Evolutionary conservation across 2,329 filamentous ascomycete genomes (phyloP), one percentile per base, ranked within the genome.

Genomic region (Xylariaceae sp.): DNA sequence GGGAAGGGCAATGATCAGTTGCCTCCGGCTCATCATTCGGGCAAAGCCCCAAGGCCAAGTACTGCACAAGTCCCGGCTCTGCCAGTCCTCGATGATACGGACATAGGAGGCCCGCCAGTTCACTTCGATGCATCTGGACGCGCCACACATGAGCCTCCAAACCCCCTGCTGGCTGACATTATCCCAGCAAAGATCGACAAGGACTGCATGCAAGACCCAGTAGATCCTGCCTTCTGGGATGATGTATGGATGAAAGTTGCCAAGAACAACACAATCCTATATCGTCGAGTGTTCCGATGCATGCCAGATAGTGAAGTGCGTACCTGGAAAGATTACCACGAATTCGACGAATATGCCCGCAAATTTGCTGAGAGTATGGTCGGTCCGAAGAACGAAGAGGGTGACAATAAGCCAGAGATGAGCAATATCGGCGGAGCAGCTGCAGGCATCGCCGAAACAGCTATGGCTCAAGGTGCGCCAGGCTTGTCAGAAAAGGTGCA

Each of bases 251-350:
- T 85, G 50, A 76, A 81, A 15, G 82, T 89, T 39, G 93, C 93
- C 1, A 82, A 86, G 49, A 97, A 97, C 69, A 98, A 98, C 62
- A 98, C 93, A 3, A 91, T 89, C 60, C 78, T 98, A 36, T 98
- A 87, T 68, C 85, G 93, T 24, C 81, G 86, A 47, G 91, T 98
- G 8, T 98, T 98, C 71, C 83, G 90, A 35, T 96, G 90, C 64
- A 94, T 95, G 87, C 93, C 93, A 1, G 93, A 98, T 62, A 96
- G 83, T 38, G 89, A 96, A 59, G 93, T 95, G 19, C 84, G 81
- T 49, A 91, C 86, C 33, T 98, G 93, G 93, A 83, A 86, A 51
- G 87, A 95, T 49, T 98, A 98, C 65, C 85, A 87, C 49, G 85
- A 94, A 51, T 95, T 86, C 58, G 74, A 79, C 40, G 76, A 81